phyloP scores from a whole-genome alignment of 1,284 basidiomycete genomes.

The Cerioporus squamosus region DNA sequence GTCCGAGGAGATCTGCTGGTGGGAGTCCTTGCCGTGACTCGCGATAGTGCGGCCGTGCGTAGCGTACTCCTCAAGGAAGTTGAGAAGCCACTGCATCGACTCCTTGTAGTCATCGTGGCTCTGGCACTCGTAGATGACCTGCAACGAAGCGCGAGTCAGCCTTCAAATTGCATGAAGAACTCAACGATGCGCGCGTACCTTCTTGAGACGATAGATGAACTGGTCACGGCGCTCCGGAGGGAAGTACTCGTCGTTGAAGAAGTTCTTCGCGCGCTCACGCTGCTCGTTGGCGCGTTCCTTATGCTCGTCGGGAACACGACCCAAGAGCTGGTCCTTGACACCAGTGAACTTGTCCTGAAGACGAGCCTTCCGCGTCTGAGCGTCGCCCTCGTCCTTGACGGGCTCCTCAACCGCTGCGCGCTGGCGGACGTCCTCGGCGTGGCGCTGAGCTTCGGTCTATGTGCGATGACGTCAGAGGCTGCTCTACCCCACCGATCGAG shows the following conservation, averaged over 20 bases:
- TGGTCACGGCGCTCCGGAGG: conserved; percentile 85
- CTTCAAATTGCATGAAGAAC: too few species aligned
- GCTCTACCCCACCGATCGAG: too few species aligned
- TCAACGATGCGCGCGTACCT: conserved; percentile 35
- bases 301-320: conserved; percentile 64
- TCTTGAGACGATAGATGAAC: conserved; percentile 84
- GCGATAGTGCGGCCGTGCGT: conserved; percentile 59
- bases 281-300: conserved; percentile 59
- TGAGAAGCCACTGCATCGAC: conserved; percentile 78
- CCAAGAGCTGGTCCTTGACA: conserved; percentile 47
- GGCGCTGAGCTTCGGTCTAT: conserved; percentile 31
- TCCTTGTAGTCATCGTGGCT: conserved; percentile 90
- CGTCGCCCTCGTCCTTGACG: conserved; percentile 41
- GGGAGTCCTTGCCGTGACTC: conserved; percentile 43
- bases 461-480: neutral
- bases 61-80: conserved; percentile 75
- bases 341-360: conserved; percentile 51
- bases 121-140: conserved; percentile 89
- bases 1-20: conserved; percentile 44
- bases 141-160: neutral
- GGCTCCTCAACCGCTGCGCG: conserved; percentile 18
- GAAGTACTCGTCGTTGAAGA: conserved; percentile 83
- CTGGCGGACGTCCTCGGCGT: conserved; percentile 28
- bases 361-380: conserved; percentile 52
- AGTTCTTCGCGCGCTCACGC: conserved; percentile 60